A percentile compares a stretch with the other conserved stretches of the same genome.
phyloP scores from a whole-genome alignment of 371 early-diverging fungal species.

The Lichtheimia corymbifera region DNA sequence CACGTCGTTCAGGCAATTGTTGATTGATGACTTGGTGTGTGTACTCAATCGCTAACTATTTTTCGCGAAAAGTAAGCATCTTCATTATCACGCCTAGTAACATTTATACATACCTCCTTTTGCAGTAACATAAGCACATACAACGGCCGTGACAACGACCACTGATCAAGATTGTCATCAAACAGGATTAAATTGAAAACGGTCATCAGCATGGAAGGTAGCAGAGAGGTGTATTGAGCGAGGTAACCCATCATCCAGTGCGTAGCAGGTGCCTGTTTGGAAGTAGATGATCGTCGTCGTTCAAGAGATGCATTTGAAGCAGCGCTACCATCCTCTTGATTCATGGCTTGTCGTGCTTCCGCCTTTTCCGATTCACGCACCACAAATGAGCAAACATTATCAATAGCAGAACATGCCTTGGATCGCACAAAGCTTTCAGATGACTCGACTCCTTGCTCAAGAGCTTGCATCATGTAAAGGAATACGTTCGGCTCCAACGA shows the following conservation, averaged over 20 bases:
- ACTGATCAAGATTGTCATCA: conserved; percentile 79
- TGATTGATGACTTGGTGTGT: conserved; percentile 63
- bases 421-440: conserved; percentile 60
- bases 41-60: conserved; percentile 67
- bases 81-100: background rate
- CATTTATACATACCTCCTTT: conserved; percentile 51
- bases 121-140: conserved; percentile 77
- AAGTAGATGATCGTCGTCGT: conserved; percentile 14
- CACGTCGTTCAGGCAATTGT: conserved; percentile 75
- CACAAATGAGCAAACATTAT: conserved; percentile 71
- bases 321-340: conserved; percentile 3
- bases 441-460: conserved; percentile 61
- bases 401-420: conserved; percentile 72
- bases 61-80: background rate
- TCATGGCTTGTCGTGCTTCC: conserved; percentile 7
- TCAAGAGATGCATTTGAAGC: conserved; percentile 11
- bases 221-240: conserved; percentile 53
- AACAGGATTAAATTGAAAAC: conserved; percentile 77
- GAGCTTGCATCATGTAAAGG: conserved; percentile 61
- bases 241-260: conserved; percentile 64
- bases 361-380: conserved; percentile 62
- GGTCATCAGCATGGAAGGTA: conserved; percentile 62
- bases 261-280: conserved; percentile 13
- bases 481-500: conserved; percentile 54
- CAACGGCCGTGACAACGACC: conserved; percentile 83